Conservation (phyloP, 2,329 filamentous ascomycete genomes). For the Lecanosticta acicola region DNA sequence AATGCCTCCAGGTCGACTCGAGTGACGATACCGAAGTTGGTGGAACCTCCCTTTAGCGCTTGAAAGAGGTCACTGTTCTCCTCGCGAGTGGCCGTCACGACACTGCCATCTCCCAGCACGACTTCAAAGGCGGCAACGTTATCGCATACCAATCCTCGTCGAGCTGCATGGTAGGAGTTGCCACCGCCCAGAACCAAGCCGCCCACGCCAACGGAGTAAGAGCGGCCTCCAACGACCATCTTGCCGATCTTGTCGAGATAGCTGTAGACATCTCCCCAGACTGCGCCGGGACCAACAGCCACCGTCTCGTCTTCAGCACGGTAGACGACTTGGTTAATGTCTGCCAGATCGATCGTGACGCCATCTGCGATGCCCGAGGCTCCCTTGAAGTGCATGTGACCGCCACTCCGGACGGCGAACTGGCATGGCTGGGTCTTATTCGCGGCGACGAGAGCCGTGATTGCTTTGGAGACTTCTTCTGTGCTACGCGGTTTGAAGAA, state of each 20-base stretch:
- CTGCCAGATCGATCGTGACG: conserved; percentile 22
- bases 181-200: conserved; percentile 28
- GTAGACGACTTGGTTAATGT: conserved; percentile 15
- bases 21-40: conserved; percentile 25
- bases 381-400: conserved; percentile 21
- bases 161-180: conserved; percentile 24
- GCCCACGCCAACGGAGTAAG: conserved; percentile 24
- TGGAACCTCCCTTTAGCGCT: conserved; percentile 21
- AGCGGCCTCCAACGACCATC: conserved; percentile 19
- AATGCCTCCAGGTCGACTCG: conserved; percentile 21
- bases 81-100: conserved; percentile 16
- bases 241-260: conserved; percentile 9
- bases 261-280: conserved; percentile 16
- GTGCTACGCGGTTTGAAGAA: conserved; percentile 10
- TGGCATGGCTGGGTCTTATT: conserved; percentile 14
- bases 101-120: conserved; percentile 21
- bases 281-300: conserved; percentile 33
- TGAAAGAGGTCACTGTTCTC: conserved; percentile 20
- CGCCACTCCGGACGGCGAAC: conserved; percentile 23
- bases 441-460: conserved; percentile 11
- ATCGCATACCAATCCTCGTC: conserved; percentile 25
- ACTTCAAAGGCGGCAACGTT: conserved; percentile 26
- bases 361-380: conserved; percentile 22
- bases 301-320: conserved; percentile 13
- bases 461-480: conserved; percentile 7